Evolutionary conservation across 768 basidiomycete species (phyloP).

Genomic region (Lentinula lateritia): DNA sequence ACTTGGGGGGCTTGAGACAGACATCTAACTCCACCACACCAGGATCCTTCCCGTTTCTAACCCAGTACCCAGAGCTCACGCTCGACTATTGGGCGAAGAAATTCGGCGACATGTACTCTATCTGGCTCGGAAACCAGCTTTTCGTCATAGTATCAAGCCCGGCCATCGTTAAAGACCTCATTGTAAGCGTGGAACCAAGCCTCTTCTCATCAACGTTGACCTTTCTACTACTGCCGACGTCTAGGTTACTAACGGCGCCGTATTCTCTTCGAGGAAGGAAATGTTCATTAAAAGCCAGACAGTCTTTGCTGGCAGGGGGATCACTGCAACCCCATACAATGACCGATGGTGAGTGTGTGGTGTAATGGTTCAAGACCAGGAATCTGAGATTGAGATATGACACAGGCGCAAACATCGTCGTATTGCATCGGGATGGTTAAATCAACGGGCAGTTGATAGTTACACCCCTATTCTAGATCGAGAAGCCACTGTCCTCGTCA

Average conservation of each 20-base stretch:
- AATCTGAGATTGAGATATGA: neutral
- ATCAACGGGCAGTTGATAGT: conserved; percentile 8
- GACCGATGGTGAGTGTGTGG: conserved; percentile 21
- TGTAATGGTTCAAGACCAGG: neutral
- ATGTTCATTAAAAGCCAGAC: conserved; percentile 31
- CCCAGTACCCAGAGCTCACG: conserved; percentile 27
- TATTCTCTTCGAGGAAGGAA: conserved; percentile 26
- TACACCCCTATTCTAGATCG: conserved; percentile 15
- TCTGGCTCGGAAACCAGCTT: conserved; percentile 33
- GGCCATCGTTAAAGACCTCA: conserved; percentile 24
- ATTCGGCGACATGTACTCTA: conserved; percentile 27
- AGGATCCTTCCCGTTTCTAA: conserved; percentile 17
- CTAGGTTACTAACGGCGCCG: conserved; percentile 21
- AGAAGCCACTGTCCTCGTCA: conserved; percentile 15
- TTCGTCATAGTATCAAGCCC: conserved; percentile 32
- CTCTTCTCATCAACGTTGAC: too few relatives aligned
- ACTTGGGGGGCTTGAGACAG: too few relatives aligned
- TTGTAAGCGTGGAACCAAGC: conserved; percentile 14
- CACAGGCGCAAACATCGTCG: conserved; percentile 16
- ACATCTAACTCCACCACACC: neutral
- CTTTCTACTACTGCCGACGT: too few relatives aligned
- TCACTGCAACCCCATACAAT: conserved; percentile 27
- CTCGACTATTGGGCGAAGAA: conserved; percentile 26
- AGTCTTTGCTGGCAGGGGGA: conserved; percentile 25
- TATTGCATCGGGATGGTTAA: conserved; percentile 14